phyloP scores from a whole-genome alignment of 139 green algal species.

The Coccomyxa sp. region DNA sequence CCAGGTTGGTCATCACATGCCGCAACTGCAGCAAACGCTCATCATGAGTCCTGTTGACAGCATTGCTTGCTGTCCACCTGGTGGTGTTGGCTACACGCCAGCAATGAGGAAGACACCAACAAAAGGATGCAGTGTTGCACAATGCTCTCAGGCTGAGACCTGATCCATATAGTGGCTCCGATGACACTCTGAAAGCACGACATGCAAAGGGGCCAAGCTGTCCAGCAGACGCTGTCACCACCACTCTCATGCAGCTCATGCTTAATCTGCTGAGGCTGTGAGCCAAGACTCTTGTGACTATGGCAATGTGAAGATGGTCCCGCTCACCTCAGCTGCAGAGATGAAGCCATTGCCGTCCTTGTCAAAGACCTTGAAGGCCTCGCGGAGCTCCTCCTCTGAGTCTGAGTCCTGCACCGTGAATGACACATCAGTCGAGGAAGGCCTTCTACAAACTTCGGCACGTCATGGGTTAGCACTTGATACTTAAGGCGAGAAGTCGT shows the following conservation, averaged over 20 bases:
- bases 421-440: too few relatives aligned
- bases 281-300: too few relatives aligned
- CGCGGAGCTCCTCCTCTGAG: constrained; percentile 95
- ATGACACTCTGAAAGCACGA: too few relatives aligned
- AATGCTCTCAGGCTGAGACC: not conserved
- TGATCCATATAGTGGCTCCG: too few relatives aligned
- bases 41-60: too few relatives aligned
- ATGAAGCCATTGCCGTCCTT: constrained; percentile 99
- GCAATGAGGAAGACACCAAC: not conserved
- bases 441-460: too few relatives aligned
- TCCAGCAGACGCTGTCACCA: too few relatives aligned
- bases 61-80: too few relatives aligned
- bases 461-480: not conserved
- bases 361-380: constrained; percentile 99
- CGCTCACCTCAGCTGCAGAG: constrained; percentile 86
- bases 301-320: too few relatives aligned
- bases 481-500: not conserved
- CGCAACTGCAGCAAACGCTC: constrained; percentile 81
- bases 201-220: too few relatives aligned
- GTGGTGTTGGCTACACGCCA: not conserved
- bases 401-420: constrained; percentile 87
- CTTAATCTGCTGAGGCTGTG: too few relatives aligned
- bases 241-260: too few relatives aligned
- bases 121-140: not conserved
- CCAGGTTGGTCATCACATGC: constrained; percentile 98